phyloP scores from a whole-genome alignment of 2,329 filamentous ascomycete genomes.

The Plenodomus biglobosus region DNA sequence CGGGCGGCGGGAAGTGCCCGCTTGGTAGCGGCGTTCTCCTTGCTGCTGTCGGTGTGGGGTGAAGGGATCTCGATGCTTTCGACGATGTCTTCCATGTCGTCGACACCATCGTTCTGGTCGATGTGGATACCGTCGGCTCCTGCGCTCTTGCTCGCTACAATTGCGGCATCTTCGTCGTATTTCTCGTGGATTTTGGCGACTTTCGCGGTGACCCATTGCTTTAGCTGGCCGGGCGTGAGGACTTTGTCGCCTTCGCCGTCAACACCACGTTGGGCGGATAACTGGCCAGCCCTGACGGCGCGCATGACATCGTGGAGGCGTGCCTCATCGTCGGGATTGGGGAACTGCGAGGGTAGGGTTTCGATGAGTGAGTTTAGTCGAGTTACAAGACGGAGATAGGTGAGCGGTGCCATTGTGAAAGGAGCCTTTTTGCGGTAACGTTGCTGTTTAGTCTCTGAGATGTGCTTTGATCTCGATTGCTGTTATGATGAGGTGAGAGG shows the following conservation, averaged over 20 bases:
- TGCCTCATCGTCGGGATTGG: not conserved
- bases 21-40: not conserved
- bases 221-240: not conserved
- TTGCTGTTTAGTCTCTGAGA: not conserved
- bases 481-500: not conserved
- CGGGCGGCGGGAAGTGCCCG: too few species aligned
- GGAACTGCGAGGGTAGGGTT: not conserved
- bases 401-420: not conserved
- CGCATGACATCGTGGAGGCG: not conserved
- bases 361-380: not conserved
- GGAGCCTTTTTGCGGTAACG: not conserved
- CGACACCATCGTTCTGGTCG: not conserved
- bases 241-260: not conserved
- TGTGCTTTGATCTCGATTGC: not conserved
- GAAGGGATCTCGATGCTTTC: not conserved
- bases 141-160: too few species aligned
- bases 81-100: not conserved
- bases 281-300: not conserved
- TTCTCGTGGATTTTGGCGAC: not conserved
- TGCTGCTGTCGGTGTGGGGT: not conserved
- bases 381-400: not conserved
- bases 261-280: not conserved
- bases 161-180: not conserved
- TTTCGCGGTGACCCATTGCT: not conserved
- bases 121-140: not conserved